Base-by-base conservation (phyloP, 495 filamentous ascomycete genomes). In the Xylaria telfairii region DNA sequence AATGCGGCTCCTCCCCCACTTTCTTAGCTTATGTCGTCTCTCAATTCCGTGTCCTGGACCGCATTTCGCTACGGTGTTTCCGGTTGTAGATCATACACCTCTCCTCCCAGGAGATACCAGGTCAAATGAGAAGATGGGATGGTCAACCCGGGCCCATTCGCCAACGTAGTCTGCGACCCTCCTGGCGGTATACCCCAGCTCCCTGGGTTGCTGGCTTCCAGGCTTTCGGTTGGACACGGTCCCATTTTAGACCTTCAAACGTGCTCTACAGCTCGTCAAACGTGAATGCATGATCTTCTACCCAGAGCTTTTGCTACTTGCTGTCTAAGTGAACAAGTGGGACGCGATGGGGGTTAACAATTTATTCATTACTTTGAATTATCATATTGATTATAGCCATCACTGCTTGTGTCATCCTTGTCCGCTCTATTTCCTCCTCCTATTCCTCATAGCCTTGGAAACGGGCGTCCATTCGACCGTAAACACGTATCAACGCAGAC, bases 61-160 rank as follows among this genome's bases (percentile, higher is more conserved):
- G 67, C 56, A 69, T 69, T 39, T 62, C 67, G 41, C 42, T 46
- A 47, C 19, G 21, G 30, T 34, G 76, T 78, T 76, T 77, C 76
- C 69, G 72, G 60, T 69, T 68, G 76, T 51, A 77, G 76, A 77
- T 77, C 76, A 77, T 53, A 77, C 76, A 76, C 60, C 67, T 68
- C 64, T 71, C 76, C 68, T 53, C 68, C 49, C 66, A 53, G 32
- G 59, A 67, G 69, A 68, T 54, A 57, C 72, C 42, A 53, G 68
- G 57, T 65, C 54, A 69, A 69, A 70, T 69, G 57, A 68, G 72
- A 56, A 71, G 68, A 77, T 73, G 70, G 19, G 54, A 68, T 49
- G 39, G 53, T 37, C 19, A 60, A 60, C 51, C 32, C 6, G 12
- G 47, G 65, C 19, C 71, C 67, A 72, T 65, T 49, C 59, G 65